Base-by-base conservation (phyloP, 2,329 filamentous ascomycete genomes). In the Fusarium oxysporum region DNA sequence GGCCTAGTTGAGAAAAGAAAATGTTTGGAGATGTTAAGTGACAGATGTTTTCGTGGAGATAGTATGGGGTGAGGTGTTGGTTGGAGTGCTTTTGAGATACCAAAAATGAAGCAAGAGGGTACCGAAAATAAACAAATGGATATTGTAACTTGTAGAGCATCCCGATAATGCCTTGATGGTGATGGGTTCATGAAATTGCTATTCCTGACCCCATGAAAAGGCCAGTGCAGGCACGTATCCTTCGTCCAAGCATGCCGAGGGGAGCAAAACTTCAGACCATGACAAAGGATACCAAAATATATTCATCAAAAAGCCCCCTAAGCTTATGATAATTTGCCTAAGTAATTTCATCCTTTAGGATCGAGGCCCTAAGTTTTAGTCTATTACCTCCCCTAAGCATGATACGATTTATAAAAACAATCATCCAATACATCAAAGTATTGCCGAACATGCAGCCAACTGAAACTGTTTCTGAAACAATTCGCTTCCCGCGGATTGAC, bases 71-170 rank as follows among this genome's bases (percentile, higher is more conserved):
- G 54, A 62, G 56, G 50, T 43, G 54, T 43, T 32, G 57, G 38
- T 23, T 28, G 32, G 64, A 58, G 45, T 68, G 43, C 30, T 47
- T 73, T 58, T 28, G 37, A 72, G 70, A 73, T 73, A 68, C 70
- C 71, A 73, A 67, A 48, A 30, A 51, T 21, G 30, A 64, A 51
- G 47, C 10, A 48, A 35, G 25, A 38, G 23, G 41, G 12, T 33
- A 21, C 19, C 43, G 28, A 44, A 47, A 21, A 65, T 19, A 33
- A 25, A 17, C 21, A 43, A 32, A 28, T 21, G 25, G 25, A 30
- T 16, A 25, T 38, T 48, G 14, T 35, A 43, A 48, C 25, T 58
- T 23, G 33, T 14, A 21, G 8, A 13, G 32, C 14, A 33, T 14
- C 4, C 16, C 17, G 5, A 35, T 14, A 8, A 33, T 23, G 25